phyloP scores from a whole-genome alignment of 2,329 filamentous ascomycete genomes.

The Tolypocladium cylindrosporum region DNA sequence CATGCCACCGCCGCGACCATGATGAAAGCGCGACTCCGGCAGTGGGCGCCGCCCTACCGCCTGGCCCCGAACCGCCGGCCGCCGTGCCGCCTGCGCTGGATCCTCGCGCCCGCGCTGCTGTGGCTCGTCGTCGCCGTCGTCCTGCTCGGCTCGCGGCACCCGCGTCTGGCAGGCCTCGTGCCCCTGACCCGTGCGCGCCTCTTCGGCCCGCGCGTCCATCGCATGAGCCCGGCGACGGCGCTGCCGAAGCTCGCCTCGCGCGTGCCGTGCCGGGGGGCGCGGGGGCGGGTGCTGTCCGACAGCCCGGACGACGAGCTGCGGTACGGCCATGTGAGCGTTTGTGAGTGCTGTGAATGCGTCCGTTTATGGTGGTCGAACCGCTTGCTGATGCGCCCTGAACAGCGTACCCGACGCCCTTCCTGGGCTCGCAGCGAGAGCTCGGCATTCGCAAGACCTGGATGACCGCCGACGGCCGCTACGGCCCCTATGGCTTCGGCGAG shows the following conservation, averaged over 20 bases:
- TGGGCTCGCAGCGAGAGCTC: conserved; percentile 19
- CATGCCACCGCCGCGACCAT: not conserved
- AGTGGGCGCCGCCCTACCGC: not conserved
- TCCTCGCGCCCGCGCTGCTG: not conserved
- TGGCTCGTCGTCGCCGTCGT: not conserved
- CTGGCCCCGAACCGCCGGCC: not conserved
- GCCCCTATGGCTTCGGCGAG: conserved; percentile 19
- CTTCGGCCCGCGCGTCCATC: not conserved
- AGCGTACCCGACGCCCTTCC: conserved; percentile 19
- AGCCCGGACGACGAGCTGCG: conserved; percentile 3
- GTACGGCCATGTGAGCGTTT: not conserved
- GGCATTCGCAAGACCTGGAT: conserved; percentile 19
- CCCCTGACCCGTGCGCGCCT: not conserved
- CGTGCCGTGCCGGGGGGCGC: conserved; percentile 25
- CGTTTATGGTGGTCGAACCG: fast-evolving
- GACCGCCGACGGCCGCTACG: conserved; percentile 15
- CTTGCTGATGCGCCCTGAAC: not conserved
- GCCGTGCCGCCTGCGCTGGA: conserved; percentile 1
- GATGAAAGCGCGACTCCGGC: not conserved
- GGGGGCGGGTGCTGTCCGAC: conserved; percentile 18
- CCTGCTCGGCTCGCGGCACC: not conserved
- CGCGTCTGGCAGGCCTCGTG: not conserved
- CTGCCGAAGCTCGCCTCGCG: not conserved
- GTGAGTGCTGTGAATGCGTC: not conserved
- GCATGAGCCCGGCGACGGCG: not conserved